Evolutionary conservation across 371 early-diverging fungal genomes (phyloP).

Genomic region (Mortierella sp.): DNA sequence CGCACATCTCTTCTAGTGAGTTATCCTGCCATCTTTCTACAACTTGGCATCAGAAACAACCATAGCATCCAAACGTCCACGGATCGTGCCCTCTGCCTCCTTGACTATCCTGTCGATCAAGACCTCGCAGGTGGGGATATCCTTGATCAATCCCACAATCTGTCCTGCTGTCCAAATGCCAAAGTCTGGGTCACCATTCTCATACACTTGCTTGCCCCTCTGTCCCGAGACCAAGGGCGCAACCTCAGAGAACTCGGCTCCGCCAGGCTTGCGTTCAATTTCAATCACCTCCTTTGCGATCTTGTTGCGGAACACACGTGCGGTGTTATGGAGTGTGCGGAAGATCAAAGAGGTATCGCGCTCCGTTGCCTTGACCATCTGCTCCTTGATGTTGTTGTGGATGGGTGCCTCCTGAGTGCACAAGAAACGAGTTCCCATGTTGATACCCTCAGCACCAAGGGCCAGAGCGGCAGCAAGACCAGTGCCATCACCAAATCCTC

Average conservation of each 20-base stretch:
- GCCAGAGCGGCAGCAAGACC: slow-evolving; percentile 85
- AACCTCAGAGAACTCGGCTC: slow-evolving; percentile 74
- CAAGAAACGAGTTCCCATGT: slow-evolving; percentile 89
- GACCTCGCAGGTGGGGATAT: slow-evolving; percentile 80
- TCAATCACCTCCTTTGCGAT: slow-evolving; percentile 75
- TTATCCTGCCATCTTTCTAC: slow-evolving; percentile 15
- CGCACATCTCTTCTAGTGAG: too few species aligned
- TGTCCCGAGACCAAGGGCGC: slow-evolving; percentile 75
- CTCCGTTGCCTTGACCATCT: slow-evolving; percentile 77
- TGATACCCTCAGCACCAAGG: slow-evolving; percentile 80
- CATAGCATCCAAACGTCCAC: slow-evolving; percentile 30
- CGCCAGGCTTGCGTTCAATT: slow-evolving; percentile 67
- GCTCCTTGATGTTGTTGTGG: slow-evolving; percentile 78
- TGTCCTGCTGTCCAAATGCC: slow-evolving; percentile 86
- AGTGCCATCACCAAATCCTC: slow-evolving; percentile 84
- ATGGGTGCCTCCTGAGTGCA: slow-evolving; percentile 80
- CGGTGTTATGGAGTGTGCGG: slow-evolving; percentile 83
- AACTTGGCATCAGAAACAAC: slow-evolving; percentile 40
- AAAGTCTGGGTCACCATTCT: slow-evolving; percentile 74
- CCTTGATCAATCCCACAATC: slow-evolving; percentile 78
- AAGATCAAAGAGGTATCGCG: slow-evolving; percentile 75
- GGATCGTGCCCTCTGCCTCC: slow-evolving; percentile 66
- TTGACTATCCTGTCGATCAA: slow-evolving; percentile 66
- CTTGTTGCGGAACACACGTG: slow-evolving; percentile 80
- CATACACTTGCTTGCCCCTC: slow-evolving; percentile 76